Percentiles rank a stretch among this genome's conserved stretches.
Evolutionary conservation across 805 yeast species (phyloP).

Genomic region (Wickerhamomyces bisporus): DNA sequence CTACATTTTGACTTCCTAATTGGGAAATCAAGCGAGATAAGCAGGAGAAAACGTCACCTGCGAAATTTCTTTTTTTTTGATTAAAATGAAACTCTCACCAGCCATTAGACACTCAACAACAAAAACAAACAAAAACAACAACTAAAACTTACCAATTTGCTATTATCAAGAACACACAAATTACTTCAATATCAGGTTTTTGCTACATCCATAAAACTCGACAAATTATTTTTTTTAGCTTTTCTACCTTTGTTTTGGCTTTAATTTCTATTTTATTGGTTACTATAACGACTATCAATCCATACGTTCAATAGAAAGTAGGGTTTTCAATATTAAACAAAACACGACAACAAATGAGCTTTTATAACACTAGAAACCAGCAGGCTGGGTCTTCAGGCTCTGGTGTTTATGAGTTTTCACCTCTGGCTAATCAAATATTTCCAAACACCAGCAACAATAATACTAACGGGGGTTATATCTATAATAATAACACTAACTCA

Average conservation of each 20-base stretch:
- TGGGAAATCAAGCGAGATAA: conserved; percentile 1
- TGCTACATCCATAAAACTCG: too few species aligned
- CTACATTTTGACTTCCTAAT: not conserved
- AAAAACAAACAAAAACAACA: too few species aligned
- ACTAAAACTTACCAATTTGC: too few species aligned
- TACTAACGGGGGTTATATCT: not conserved
- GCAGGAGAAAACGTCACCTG: too few species aligned
- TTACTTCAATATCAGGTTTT: too few species aligned
- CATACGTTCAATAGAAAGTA: too few species aligned
- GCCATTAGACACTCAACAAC: too few species aligned
- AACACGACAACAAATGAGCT: not conserved
- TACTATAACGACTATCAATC: too few species aligned
- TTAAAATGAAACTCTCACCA: not conserved
- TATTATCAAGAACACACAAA: too few species aligned
- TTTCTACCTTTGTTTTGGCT: too few species aligned
- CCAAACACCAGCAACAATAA: not conserved
- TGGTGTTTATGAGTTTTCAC: not conserved
- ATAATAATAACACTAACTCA: conserved; percentile 1
- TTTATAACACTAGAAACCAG: not conserved
- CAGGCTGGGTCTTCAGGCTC: not conserved
- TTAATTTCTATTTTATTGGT: too few species aligned
- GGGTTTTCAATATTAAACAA: not conserved
- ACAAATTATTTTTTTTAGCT: too few species aligned
- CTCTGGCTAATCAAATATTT: not conserved
- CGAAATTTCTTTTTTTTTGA: not conserved